These are phyloP conservation scores for Diaporthe sp. DNA, from an alignment of 2,329 filamentous ascomycete species.

Conservation along the genomic window DNA sequence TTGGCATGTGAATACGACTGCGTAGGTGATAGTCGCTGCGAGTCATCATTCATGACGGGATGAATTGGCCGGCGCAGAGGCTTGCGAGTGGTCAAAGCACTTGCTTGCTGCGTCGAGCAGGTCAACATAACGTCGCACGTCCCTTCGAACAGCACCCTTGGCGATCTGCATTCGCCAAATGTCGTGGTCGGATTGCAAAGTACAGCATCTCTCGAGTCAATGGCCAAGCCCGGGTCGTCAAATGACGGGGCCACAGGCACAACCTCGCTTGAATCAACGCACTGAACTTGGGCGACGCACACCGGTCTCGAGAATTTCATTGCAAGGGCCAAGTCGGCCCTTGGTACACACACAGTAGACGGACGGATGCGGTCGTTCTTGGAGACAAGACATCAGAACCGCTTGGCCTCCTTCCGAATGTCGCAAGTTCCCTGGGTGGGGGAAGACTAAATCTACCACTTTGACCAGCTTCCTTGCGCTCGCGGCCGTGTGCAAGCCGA, in stretches of 20 bases:
- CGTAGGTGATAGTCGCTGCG: constrained; percentile 24
- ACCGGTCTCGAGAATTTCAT: constrained; percentile 22
- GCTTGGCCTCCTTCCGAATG: constrained; percentile 1
- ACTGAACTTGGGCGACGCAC: constrained; percentile 3
- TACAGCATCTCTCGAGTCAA: background rate
- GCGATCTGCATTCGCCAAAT: constrained; percentile 29
- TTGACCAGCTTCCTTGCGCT: background rate
- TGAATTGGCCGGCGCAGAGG: constrained; percentile 2
- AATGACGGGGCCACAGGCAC: constrained; percentile 17
- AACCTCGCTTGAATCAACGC: constrained; percentile 20
- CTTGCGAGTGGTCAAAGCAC: constrained; percentile 29
- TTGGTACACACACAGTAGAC: background rate
- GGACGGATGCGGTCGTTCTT: background rate
- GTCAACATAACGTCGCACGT: constrained; percentile 27
- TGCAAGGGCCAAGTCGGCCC: background rate
- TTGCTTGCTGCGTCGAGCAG: background rate
- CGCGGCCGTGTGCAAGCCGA: background rate
- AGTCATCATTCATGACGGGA: constrained; percentile 26
- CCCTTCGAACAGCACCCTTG: constrained; percentile 32
- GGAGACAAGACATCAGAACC: background rate
- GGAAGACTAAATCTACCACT: constrained; percentile 6
- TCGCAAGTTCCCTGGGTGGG: background rate
- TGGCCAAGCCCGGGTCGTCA: constrained; percentile 2
- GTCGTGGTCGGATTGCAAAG: background rate
- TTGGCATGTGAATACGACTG: constrained; percentile 31